Base-by-base conservation (phyloP, 257 asterid species). In the Avicennia marina region DNA sequence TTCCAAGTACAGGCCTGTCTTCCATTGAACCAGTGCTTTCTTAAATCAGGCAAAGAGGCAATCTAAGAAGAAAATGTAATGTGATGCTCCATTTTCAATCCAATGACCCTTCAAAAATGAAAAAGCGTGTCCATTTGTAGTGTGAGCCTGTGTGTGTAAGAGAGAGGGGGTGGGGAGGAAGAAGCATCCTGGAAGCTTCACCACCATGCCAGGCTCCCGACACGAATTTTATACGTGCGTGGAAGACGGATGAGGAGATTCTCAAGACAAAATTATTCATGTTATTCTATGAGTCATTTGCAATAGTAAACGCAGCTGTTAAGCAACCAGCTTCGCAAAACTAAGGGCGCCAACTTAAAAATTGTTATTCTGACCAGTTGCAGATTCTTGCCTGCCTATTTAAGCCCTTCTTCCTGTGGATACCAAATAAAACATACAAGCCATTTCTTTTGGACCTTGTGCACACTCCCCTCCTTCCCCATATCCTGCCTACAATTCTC, bases 151-250 rank as follows among this genome's bases (percentile, higher is more conserved):
- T 27, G 33, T 27, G 69, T 18, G 77, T 44, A 27, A 40, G 7
- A 27, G 33, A 27, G 33, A 27, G 33, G 7, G 33, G 7, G 33
- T 27, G 3, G 33, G 33, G 7, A 60, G 56, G 57, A 70, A 81
- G 83, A 75, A 81, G 73, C 67, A 73, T 78, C 83, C 73, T 64
- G 70, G 42, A 53, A 67, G 69, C 64, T 75, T 78, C 81, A 65
- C 66, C 69, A 24, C 67, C 69, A 74, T 78, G 74, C 57, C 67
- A 78, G 71, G 67, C 72, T 66, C 66, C 45, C 71, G 20, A 45
- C 49, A 42, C 40, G 25, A 55, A 42, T 21, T 67, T 75, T 56
- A 60, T 56, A 32, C 64, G 40, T 33, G 62, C 72, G 81, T 81
- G 75, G 83, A 73, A 83, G 38, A 65, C 57, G 67, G 73, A 58